Evolutionary conservation across 352 stramenopile genomes (phyloP), one percentile per base, ranked within the genome.

Genomic region (Pythium sp.): DNA sequence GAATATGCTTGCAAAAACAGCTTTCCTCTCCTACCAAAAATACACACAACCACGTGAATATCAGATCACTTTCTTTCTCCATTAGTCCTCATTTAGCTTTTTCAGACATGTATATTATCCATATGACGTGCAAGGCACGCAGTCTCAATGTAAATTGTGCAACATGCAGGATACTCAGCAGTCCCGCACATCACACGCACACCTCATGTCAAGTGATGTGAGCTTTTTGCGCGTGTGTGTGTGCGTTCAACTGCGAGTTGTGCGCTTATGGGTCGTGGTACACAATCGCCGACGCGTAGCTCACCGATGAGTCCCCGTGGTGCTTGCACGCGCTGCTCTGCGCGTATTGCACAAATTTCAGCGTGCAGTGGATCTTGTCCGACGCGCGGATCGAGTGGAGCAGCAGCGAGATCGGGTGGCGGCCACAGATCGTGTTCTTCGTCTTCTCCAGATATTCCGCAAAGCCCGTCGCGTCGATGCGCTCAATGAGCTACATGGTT

Each of bases 401-500:
- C 69, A 94, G 67, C 54, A 94, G 67, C 61, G 83, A 86, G 70
- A 99, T 98, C 28, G 96, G 94, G 76, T 99, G 96, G 54, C 96
- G 90, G 6, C 97, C 97, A 70, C 97, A 99, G 70, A 99, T 99
- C 7, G 97, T 99, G 78, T 99, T 99, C 55, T 80, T 85, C 41
- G 94, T 98, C 77, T 97, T 80, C 63, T 95, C 80, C 51, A 99
- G 78, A 72, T 99, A 99, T 63, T 89, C 80, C n/a, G 84, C 82
- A 78, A 99, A 99, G 8, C 93, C 96, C 6, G 81, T 75, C 0
- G 89, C 80, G 60, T 98, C 83, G 68, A 98, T 85, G 38, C 89
- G 77, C 74, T 98, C 84, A 71, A 99, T 98, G 22, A 97, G 77
- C 72, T 94, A 65, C 46, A 12, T 18, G 49, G 30, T 47, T 55